Base-by-base conservation (phyloP, 805 yeast species). In the Nakazawaea ambrosiae region DNA sequence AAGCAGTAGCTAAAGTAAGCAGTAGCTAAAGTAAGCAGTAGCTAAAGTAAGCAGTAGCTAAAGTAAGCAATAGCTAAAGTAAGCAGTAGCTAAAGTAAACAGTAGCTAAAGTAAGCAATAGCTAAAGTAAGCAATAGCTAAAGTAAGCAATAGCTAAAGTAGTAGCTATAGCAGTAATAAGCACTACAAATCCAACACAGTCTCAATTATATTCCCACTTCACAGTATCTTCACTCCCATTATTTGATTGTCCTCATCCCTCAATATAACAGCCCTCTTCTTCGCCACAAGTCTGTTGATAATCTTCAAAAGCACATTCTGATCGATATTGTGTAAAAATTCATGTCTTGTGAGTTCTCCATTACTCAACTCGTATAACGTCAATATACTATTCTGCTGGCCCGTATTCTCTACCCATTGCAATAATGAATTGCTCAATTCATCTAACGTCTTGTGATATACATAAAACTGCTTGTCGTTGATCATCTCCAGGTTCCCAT, bases 321-420 rank as follows among this genome's bases (percentile, higher is more conserved):
- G 63, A 46, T 84, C 87, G 46, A 88, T 68, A 11, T 75, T 75
- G 38, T 68, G 67, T 47, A 89, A 78, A 31, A 73, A 81, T 49
- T 78, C 75, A 4, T 68, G 64, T 2, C 54, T 41, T 1, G 75
- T 71, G 37, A 72, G 57, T 31, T 82, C 90, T 37, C 84, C 81
- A 40, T 75, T 72, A 0, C 80, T 65, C 26, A 90, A 55, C 57
- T 90, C 97, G 55, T 84, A 88, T 12, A 88, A 57, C 0, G 97
- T 90, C 36, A 90, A 60, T 2, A 90, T 81, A 1, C 81, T 66
- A 5, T 85, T 84, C 37, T 70, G 62, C 51, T 87, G 95, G 0
- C 96, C 96, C 0, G 90, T 74, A 16, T 66, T 61, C 37, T 83
- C 89, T n/a, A 76, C 42, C 89, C 85, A 73, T 51, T 78, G 81